Percentiles rank a stretch among this genome's conserved stretches.
These are phyloP conservation scores for Tetrapisispora nanseiensis DNA, from an alignment of 805 yeast species.

Conservation along the genomic window DNA sequence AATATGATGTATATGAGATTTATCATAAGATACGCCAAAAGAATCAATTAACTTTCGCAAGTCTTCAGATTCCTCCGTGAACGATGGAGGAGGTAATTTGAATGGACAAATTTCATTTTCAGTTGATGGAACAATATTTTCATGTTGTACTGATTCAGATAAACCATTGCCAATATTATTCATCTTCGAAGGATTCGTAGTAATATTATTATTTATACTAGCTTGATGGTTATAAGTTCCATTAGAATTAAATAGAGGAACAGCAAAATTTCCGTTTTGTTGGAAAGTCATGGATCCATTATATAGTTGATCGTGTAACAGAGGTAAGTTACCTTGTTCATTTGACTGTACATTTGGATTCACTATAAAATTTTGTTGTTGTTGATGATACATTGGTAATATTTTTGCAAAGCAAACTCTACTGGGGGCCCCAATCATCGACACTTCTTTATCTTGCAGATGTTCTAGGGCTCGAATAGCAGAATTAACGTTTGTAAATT, in stretches of 20 bases:
- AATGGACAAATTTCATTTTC: constrained; percentile 31
- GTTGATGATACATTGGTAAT: constrained; percentile 29
- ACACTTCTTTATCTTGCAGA: constrained; percentile 71
- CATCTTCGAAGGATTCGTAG: not conserved
- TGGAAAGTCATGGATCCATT: constrained; percentile 27
- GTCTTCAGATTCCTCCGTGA: constrained; percentile 10
- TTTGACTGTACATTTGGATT: constrained; percentile 3
- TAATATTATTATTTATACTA: constrained; percentile 5
- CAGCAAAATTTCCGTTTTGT: constrained; percentile 25
- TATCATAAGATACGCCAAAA: constrained; percentile 18
- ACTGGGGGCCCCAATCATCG: constrained; percentile 64
- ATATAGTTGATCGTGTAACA: constrained; percentile 27
- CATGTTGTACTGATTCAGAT: not conserved
- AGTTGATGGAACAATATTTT: constrained; percentile 2
- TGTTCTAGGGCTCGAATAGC: constrained; percentile 74
- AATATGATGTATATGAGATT: constrained; percentile 33
- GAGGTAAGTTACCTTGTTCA: constrained; percentile 17
- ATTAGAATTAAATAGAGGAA: constrained; percentile 18
- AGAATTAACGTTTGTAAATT: constrained; percentile 58
- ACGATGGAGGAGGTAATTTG: constrained; percentile 26
- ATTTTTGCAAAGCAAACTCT: constrained; percentile 80
- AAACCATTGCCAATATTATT: constrained; percentile 4
- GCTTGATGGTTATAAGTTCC: not conserved
- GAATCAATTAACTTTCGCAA: constrained; percentile 17
- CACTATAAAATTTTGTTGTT: not conserved